Percentiles rank a stretch among this genome's conserved stretches.
Evolutionary conservation across 2,329 filamentous ascomycete species (phyloP).

Genomic region (Talaromyces sp.): DNA sequence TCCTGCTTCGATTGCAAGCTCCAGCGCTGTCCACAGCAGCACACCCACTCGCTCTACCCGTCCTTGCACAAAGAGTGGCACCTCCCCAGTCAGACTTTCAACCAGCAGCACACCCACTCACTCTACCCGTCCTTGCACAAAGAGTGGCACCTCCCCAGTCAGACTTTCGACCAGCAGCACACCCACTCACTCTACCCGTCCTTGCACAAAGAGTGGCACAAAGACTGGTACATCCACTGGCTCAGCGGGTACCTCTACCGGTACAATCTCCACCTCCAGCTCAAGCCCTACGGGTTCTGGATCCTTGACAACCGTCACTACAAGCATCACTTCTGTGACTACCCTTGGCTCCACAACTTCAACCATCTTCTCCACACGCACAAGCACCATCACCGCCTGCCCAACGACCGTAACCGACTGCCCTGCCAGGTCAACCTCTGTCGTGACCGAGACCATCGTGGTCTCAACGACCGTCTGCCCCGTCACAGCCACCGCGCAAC

Average conservation of each 20-base stretch:
- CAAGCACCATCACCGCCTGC: slow-evolving; percentile 13
- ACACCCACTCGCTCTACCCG: no score
- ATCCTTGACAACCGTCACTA: background rate
- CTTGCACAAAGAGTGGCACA: slow-evolving; percentile 1
- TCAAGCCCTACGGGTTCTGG: background rate
- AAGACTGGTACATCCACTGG: background rate
- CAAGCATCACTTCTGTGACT: background rate
- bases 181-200: background rate
- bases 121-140: no score
- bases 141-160: background rate
- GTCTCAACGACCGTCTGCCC: slow-evolving; percentile 9
- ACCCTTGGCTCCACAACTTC: slow-evolving; percentile 7
- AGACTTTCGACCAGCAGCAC: background rate
- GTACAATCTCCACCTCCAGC: background rate
- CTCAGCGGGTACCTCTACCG: background rate
- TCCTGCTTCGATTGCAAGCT: background rate
- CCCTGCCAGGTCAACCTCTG: slow-evolving; percentile 5
- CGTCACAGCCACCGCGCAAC: slow-evolving; percentile 1
- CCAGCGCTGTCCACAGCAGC: background rate
- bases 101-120: background rate
- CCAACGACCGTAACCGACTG: slow-evolving; percentile 11
- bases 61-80: background rate
- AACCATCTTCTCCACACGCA: slow-evolving; percentile 11
- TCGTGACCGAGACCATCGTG: slow-evolving; percentile 10
- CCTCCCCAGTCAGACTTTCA: background rate